A percentile compares a stretch with the other conserved stretches of the same genome.
Evolutionary conservation across 441 rosid species (phyloP).

Genomic region (Omphalea diandra): DNA sequence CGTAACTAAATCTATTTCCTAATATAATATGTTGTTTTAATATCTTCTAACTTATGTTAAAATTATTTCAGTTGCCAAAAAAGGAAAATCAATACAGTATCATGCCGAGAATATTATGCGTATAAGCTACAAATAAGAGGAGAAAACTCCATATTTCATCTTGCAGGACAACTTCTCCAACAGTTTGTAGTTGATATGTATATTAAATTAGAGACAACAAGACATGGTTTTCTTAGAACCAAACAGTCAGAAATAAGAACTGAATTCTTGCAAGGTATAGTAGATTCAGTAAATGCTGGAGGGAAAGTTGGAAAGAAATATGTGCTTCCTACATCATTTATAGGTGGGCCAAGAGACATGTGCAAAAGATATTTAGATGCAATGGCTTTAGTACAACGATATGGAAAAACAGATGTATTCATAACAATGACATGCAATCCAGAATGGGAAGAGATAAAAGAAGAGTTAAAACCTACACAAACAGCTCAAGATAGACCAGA

Average conservation of each 20-base stretch:
- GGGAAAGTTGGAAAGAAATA: too few relatives aligned
- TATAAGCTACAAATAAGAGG: neutral
- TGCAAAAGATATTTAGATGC: neutral
- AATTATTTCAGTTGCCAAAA: too few relatives aligned
- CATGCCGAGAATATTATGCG: neutral
- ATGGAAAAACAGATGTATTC: neutral
- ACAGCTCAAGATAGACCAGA: neutral
- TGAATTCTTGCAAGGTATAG: too few relatives aligned
- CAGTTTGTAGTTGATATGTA: neutral
- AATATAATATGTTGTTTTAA: too few relatives aligned
- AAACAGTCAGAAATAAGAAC: too few relatives aligned
- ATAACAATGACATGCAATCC: slow-evolving; percentile 5
- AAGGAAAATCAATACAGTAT: too few relatives aligned
- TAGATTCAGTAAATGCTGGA: too few relatives aligned
- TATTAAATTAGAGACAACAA: neutral
- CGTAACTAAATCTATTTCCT: too few relatives aligned
- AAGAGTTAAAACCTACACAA: neutral
- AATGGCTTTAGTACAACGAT: neutral
- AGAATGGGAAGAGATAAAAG: neutral
- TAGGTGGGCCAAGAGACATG: neutral
- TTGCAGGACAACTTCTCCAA: neutral
- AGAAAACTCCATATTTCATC: neutral
- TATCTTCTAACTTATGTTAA: too few relatives aligned
- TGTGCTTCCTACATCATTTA: too few relatives aligned
- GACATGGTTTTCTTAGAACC: too few relatives aligned